Base-by-base conservation (phyloP, 2,329 filamentous ascomycete species). In the Cadophora malorum region DNA sequence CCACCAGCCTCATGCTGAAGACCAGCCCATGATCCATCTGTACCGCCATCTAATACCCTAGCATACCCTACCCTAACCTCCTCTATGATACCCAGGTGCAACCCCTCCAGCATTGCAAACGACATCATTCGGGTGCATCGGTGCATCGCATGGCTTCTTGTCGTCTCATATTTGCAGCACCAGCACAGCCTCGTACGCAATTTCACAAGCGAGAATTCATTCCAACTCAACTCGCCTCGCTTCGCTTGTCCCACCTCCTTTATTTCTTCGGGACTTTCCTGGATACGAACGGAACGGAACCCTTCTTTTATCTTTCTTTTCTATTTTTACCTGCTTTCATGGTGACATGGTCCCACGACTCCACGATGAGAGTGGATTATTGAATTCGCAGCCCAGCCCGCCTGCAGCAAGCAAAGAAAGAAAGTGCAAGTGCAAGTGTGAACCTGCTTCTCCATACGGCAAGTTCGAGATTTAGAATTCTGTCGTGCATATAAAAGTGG, bases 401-500 rank as follows among this genome's bases (percentile, higher is more conserved):
- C 33, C n/a, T 21, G 55, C 33, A 25, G 21, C 23, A 38, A 9
- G 35, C 35, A 38, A 38, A 14, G 35, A 9, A 38, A 38, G 33
- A 4, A 35, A 35, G 33, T 35, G 33, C 49, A 53, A 16, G 25
- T 55, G 52, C 52, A 55, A 55, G 52, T 55, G 28, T 55, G 25
- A 5, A 55, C 52, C 16, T 55, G 16, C 25, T 33, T 25, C 25
- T 14, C 25, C 14, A n/a, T 55, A 33, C 52, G 52, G 52, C n/a
- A 55, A 33, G 52, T 33, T 31, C 52, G 33, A 33, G 12, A 33
- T n/a, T 45, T 33, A 33, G 12, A 33, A n/a, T 19, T 33, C 14
- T 55, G 23, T 55, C 52, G 28, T 55, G 52, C 52, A 55, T 55
- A 55, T 55, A n/a, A 55, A 55, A 55, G 52, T 55, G 52, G 52